Evolutionary conservation across 2,329 filamentous ascomycete genomes (phyloP).

Genomic region (Colletotrichum melonis): DNA sequence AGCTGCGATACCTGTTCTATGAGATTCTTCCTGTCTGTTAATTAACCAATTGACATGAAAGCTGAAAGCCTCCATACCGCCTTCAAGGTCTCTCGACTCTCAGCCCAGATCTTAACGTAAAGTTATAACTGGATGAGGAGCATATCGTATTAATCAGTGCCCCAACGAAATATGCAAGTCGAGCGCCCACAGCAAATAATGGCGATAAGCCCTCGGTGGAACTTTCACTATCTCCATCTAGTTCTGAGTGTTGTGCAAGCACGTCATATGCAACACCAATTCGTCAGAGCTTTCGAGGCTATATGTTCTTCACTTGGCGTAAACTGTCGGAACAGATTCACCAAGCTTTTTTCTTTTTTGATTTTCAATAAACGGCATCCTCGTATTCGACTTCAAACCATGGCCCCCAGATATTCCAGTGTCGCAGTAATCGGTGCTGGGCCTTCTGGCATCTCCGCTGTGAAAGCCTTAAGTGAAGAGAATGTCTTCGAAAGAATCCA

Average conservation of each 20-base stretch:
- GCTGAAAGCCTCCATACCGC: no score
- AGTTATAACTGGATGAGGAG: no score
- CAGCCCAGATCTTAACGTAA: no score
- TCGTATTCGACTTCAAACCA: not conserved
- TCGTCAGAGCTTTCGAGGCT: not conserved
- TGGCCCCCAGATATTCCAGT: slow-evolving; percentile 30
- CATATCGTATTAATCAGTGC: not conserved
- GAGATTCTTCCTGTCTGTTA: no score
- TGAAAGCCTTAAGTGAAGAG: slow-evolving; percentile 68
- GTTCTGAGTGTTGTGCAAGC: not conserved
- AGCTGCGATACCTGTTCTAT: no score
- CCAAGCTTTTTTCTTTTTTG: not conserved
- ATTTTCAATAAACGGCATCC: not conserved
- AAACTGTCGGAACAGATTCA: no score
- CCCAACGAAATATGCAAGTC: not conserved
- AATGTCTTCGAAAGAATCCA: slow-evolving; percentile 64
- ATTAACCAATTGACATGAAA: no score
- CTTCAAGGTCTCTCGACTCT: no score
- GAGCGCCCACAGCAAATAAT: no score
- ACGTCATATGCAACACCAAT: slow-evolving; percentile 6
- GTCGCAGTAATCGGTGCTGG: slow-evolving; percentile 69
- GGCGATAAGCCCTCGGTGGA: not conserved
- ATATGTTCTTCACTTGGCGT: not conserved
- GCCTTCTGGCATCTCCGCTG: slow-evolving; percentile 67
- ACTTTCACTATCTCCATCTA: not conserved